Base-by-base conservation (phyloP, 805 yeast genomes). In the Saturnispora sanitii region DNA sequence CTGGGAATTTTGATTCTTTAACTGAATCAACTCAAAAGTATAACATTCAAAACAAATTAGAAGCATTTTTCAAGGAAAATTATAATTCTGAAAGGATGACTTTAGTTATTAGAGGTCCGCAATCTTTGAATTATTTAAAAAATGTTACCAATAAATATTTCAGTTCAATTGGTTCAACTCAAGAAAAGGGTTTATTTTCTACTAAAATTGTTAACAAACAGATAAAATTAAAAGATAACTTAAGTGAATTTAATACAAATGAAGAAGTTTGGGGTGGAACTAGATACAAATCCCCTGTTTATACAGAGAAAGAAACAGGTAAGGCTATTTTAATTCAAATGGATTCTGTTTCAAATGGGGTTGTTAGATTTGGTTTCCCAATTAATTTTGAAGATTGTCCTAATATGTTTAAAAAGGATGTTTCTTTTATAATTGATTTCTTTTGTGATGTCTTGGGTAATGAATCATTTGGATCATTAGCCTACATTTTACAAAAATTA, bases 381-480 rank as follows among this genome's bases (percentile, higher is more conserved):
- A 23, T 57, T 8, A 21, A 37, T 4, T 35, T 44, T 1, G 39
- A 38, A 1, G 17, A 26, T 6, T 12, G n/a, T n/a, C n/a, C 12
- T 12, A 35, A 18, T 3, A 22, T 57, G 11, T 27, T 53, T 1
- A 8, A 44, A 4, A 52, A 43, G 30, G 60, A 62, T 19, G 12
- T 57, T 2, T 31, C 41, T 8, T 52, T 66, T 8, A 66, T 61
- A 34, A 57, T 62, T 23, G 56, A 56, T 9, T 54, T 68, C 3
- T 76, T 85, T 79, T 67, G 75, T 40, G 71, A 71, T 35, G 40
- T 80, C 0, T 57, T 79, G 37, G 90, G 90, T 1, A 78, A 76
- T 54, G 90, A 82, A 57, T 58, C 75, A 4, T 42, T 48, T 2
- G 70, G 69, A 0, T 72, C 85, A 0, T 51, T 81, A 5, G 68